Evolutionary conservation across 345 rosid species (phyloP), one percentile per base, ranked within the genome.

Genomic region (Moricandia moricandioides): DNA sequence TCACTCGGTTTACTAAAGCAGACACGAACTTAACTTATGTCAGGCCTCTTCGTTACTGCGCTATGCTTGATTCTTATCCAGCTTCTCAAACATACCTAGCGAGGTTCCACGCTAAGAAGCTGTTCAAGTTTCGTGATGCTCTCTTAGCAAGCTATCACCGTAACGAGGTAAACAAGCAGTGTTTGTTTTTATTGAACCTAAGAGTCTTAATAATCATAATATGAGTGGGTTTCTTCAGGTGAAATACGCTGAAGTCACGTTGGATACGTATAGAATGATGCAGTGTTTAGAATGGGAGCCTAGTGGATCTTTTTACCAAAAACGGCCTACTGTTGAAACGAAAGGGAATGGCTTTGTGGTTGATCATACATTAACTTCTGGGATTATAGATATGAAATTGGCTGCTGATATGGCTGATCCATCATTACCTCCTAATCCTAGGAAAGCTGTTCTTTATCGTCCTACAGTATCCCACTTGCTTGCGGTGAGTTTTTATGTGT

Each of bases 211-310:
- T 65, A 31, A 29, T 69, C 6, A 49, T 72, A 16, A 2, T 21
- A 8, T 58, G 66, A 21, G 27, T 69, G 79, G 51, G 31, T 65
- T 54, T 54, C 2, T 71, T 67, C 86, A 92, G 99, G 99, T 90
- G 62, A 92, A 92, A 80, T 95, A 86, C 81, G 98, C 98, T 16
- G 98, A 95, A 84, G 82, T 92, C 79, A 92, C 97, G 29, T 74
- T 95, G 83, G 99, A 95, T 81, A 80, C 89, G 17, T 85, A 86
- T 72, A 86, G 99, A 72, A 95, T 90, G 98, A 77, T 95, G 86
- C 99, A 95, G 66, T 92, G 92, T 82, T 78, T 95, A 84, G 99
- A 92, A 78, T 95, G 98, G 98, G 98, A 95, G 68, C 96, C 94
- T 3, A 84, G 90, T 74, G 97, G 92, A 77, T 83, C 92, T 63